Conservation (phyloP, 352 stramenopile genomes). For the Globisporangium nagaii region DNA sequence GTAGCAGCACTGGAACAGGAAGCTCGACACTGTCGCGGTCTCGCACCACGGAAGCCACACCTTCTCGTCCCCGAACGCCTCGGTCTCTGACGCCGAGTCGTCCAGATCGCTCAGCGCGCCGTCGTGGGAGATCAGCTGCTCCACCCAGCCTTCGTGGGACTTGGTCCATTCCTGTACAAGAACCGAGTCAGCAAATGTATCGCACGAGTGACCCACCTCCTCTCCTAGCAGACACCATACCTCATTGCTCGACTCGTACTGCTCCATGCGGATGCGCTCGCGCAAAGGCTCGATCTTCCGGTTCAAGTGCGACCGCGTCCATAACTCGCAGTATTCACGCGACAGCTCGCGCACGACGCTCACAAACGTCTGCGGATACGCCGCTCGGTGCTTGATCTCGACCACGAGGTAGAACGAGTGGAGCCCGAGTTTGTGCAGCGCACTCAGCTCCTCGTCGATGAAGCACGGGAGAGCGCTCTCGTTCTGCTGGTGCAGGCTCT, state of each 20-base stretch:
- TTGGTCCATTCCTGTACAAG: slow-evolving; percentile 63
- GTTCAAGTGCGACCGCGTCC: slow-evolving; percentile 45
- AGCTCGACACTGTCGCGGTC: slow-evolving; percentile 76
- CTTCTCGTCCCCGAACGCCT: slow-evolving; percentile 53
- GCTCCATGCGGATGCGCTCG: slow-evolving; percentile 54
- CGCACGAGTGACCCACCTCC: background rate
- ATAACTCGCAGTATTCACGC: slow-evolving; percentile 62
- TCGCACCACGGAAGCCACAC: slow-evolving; percentile 85
- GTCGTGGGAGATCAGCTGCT: slow-evolving; percentile 60
- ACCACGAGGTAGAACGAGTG: slow-evolving; percentile 53
- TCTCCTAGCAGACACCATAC: slow-evolving; percentile 18
- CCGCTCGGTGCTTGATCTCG: slow-evolving; percentile 31
- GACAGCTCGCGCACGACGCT: slow-evolving; percentile 47
- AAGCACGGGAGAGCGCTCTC: slow-evolving; percentile 23
- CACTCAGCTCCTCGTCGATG: slow-evolving; percentile 55
- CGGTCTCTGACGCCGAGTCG: slow-evolving; percentile 33
- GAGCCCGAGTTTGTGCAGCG: slow-evolving; percentile 33
- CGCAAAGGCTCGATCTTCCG: slow-evolving; percentile 65
- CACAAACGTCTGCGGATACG: slow-evolving; percentile 48
- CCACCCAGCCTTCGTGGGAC: slow-evolving; percentile 66
- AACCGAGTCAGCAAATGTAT: too few relatives aligned
- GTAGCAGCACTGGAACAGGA: slow-evolving; percentile 81
- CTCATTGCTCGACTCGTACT: slow-evolving; percentile 74
- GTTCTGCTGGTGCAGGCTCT: slow-evolving; percentile 14
- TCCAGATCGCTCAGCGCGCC: slow-evolving; percentile 27